phyloP scores from a whole-genome alignment of 2,329 filamentous ascomycete genomes.

The Calycina herbarum region DNA sequence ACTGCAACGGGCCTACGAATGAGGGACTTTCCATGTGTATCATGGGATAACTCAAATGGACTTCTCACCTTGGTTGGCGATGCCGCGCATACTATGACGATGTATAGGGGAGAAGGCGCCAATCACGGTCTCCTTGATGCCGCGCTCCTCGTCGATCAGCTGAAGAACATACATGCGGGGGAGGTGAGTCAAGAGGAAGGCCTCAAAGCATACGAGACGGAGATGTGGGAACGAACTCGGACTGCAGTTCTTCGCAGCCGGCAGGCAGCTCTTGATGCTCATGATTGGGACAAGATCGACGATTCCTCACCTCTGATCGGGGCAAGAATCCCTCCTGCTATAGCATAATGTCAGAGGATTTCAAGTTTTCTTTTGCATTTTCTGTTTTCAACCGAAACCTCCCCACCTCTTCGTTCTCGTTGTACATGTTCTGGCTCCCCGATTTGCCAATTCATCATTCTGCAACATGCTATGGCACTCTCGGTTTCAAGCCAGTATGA shows the following conservation, averaged over 20 bases:
- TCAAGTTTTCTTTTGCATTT: background rate
- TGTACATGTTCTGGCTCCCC: no score
- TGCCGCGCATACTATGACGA: conserved; percentile 40
- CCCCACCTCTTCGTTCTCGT: no score
- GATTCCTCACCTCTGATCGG: conserved; percentile 42
- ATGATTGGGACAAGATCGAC: conserved; percentile 49
- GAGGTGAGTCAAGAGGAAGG: conserved; percentile 39
- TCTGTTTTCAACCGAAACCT: no score
- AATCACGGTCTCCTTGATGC: conserved; percentile 58
- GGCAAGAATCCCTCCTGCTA: conserved; percentile 24
- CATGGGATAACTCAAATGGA: conserved; percentile 36
- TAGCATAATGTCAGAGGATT: conserved; percentile 4
- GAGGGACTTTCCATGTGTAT: conserved; percentile 39
- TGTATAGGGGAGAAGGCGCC: conserved; percentile 55
- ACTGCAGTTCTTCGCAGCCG: conserved; percentile 52
- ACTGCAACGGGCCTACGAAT: conserved; percentile 33
- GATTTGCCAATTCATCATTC: no score
- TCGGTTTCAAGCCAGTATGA: no score
- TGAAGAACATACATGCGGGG: conserved; percentile 23
- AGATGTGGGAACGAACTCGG: conserved; percentile 45
- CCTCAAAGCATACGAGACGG: conserved; percentile 48
- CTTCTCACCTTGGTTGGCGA: conserved; percentile 37
- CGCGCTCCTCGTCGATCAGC: conserved; percentile 43
- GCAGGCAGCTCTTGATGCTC: conserved; percentile 55
- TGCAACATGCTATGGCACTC: no score